These are phyloP conservation scores for Tanozyma kutaoensis DNA, from an alignment of 805 yeast species.

Conservation along the genomic window DNA sequence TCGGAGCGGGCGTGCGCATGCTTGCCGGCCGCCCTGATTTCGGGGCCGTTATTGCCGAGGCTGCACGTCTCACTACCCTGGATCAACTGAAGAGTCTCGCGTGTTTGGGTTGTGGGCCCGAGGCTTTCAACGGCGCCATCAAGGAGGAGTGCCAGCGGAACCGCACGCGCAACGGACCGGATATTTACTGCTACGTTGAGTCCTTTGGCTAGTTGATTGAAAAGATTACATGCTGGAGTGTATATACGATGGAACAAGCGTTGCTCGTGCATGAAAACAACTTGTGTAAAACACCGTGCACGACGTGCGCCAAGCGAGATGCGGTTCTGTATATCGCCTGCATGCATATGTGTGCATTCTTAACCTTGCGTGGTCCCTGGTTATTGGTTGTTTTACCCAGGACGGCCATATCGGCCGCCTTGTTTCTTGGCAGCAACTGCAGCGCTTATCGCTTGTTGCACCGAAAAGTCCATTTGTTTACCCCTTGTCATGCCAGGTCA, in stretches of 20 bases:
- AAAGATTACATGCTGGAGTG: too few species aligned
- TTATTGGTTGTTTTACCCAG: neutral
- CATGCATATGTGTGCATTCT: neutral
- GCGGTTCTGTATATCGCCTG: neutral
- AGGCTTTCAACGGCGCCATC: constrained; percentile 13
- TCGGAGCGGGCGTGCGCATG: constrained; percentile 2
- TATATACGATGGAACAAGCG: too few species aligned
- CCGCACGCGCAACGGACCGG: constrained; percentile 17
- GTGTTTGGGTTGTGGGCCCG: constrained; percentile 28
- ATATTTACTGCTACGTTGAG: constrained; percentile 29
- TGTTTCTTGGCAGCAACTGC: too few species aligned
- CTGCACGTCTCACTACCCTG: too few species aligned
- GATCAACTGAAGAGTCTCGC: too few species aligned
- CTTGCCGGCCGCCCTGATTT: constrained; percentile 9
- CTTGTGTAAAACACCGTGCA: neutral
- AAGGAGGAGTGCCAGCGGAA: constrained; percentile 15
- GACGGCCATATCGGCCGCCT: too few species aligned
- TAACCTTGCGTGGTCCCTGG: neutral
- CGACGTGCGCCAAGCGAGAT: neutral
- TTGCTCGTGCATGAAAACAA: neutral
- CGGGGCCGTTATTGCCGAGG: constrained; percentile 6
- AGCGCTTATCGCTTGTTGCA: too few species aligned
- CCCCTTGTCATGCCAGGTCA: too few species aligned
- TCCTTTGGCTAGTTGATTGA: constrained; percentile 8
- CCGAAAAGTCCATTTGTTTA: too few species aligned